Evolutionary conservation across 148 eudicot species (phyloP).

Genomic region (Beta vulgaris): DNA sequence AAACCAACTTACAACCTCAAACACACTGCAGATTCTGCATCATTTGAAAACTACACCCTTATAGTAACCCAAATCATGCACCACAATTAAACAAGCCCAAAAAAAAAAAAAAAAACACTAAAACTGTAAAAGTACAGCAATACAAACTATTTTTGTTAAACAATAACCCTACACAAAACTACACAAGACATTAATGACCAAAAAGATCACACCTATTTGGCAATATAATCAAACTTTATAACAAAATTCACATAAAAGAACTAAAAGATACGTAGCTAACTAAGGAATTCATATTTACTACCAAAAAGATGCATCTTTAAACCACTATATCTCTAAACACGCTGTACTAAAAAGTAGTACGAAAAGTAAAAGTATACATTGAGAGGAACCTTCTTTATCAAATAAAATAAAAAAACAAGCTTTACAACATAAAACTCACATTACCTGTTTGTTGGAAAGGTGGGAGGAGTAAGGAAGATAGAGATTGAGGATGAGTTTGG

Average conservation of each 20-base stretch:
- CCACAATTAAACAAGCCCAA: too few species aligned
- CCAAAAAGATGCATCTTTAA: too few species aligned
- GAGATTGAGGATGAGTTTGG: conserved; percentile 55
- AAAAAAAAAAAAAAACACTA: too few species aligned
- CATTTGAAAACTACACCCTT: neutral
- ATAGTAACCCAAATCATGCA: neutral
- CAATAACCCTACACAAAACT: neutral
- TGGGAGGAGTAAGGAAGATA: conserved; percentile 46
- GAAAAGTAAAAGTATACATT: too few species aligned
- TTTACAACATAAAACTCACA: neutral
- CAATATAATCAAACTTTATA: neutral
- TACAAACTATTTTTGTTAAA: neutral
- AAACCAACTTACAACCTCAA: neutral
- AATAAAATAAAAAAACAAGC: neutral
- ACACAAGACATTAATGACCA: neutral
- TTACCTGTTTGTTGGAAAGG: conserved; percentile 46
- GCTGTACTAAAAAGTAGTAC: neutral
- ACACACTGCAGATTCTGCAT: neutral
- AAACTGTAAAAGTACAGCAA: neutral
- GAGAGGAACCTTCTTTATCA: too few species aligned
- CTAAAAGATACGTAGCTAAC: neutral
- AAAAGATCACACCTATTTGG: neutral
- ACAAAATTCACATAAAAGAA: neutral
- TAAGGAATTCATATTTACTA: neutral
- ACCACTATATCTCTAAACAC: neutral